phyloP scores from a whole-genome alignment of 2,329 filamentous ascomycete genomes.

The Aspergillus hiratsukae region DNA sequence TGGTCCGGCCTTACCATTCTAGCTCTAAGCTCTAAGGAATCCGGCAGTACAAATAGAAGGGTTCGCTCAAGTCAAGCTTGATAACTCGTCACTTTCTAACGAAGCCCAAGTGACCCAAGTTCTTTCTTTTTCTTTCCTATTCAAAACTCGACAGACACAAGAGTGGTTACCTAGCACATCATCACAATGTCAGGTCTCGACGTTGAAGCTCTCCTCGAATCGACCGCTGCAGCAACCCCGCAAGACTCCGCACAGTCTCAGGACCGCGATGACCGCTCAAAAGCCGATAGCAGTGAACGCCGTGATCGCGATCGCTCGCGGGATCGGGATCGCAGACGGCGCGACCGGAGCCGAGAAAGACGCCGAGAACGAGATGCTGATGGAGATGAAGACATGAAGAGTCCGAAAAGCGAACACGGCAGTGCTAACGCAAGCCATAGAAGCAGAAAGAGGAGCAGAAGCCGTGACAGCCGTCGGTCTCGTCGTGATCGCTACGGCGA shows the following conservation, averaged over 20 bases:
- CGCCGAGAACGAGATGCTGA: constrained; percentile 50
- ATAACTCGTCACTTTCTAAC: constrained; percentile 30
- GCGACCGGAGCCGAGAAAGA: constrained; percentile 56
- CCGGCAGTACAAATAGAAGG: constrained; percentile 25
- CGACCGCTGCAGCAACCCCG: constrained; percentile 60
- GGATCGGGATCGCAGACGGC: constrained; percentile 55
- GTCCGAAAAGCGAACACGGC: constrained; percentile 69
- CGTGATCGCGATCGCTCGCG: constrained; percentile 55
- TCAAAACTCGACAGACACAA: constrained; percentile 21
- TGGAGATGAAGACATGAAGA: constrained; percentile 57
- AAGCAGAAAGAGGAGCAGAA: constrained; percentile 75
- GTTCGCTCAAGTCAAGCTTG: constrained; percentile 28
- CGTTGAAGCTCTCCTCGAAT: constrained; percentile 87
- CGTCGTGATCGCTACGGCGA: constrained; percentile 63
- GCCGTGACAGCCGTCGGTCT: constrained; percentile 69
- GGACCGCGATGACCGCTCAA: constrained; percentile 56
- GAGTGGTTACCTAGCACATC: constrained; percentile 15
- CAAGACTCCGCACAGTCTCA: constrained; percentile 39
- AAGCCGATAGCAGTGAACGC: constrained; percentile 52
- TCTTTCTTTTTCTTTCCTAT: constrained; percentile 15
- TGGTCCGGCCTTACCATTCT: background rate
- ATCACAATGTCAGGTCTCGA: constrained; percentile 65
- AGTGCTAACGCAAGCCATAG: constrained; percentile 66
- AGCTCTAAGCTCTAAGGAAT: constrained; percentile 6
- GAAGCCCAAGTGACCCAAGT: constrained; percentile 35